Conservation (phyloP, 228 moss, liverwort and hornwort genomes). For the Sphagnum fallax region DNA sequence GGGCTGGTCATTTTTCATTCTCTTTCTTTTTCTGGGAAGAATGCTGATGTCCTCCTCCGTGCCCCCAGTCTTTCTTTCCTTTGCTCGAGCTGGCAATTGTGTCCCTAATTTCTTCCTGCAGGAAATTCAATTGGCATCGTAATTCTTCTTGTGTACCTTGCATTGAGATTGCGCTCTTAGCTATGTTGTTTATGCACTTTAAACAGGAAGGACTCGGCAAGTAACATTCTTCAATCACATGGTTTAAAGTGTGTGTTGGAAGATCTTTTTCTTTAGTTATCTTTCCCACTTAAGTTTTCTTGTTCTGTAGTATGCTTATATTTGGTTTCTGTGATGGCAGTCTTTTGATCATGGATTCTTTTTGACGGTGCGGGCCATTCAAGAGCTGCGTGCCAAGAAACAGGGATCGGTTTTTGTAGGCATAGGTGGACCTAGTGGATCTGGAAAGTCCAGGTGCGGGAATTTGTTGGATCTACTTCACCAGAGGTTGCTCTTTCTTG, state of each 20-base stretch:
- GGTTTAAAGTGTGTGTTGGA: not conserved
- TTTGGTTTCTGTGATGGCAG: slow-evolving; percentile 31
- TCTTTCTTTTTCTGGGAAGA: no score
- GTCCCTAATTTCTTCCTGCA: no score
- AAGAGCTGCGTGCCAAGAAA: slow-evolving; percentile 76
- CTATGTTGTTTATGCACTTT: not conserved
- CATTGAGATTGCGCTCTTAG: not conserved
- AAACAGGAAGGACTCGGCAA: not conserved
- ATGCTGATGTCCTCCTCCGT: no score
- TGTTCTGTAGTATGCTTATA: not conserved
- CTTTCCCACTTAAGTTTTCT: not conserved
- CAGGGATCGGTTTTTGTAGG: slow-evolving; percentile 63
- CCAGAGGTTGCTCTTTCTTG: no score
- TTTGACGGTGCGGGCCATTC: slow-evolving; percentile 76
- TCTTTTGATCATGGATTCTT: slow-evolving; percentile 83
- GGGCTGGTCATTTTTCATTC: no score
- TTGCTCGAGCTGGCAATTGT: no score
- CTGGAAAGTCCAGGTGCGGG: slow-evolving; percentile 72
- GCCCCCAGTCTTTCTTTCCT: no score
- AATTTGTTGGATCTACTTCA: not conserved
- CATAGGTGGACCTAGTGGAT: slow-evolving; percentile 87
- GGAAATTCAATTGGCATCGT: no score
- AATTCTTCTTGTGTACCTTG: not conserved
- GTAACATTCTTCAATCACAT: not conserved
- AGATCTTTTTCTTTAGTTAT: not conserved